These are phyloP conservation scores for Zygosaccharomyces bailii DNA, from an alignment of 805 yeast species.

Conservation along the genomic window DNA sequence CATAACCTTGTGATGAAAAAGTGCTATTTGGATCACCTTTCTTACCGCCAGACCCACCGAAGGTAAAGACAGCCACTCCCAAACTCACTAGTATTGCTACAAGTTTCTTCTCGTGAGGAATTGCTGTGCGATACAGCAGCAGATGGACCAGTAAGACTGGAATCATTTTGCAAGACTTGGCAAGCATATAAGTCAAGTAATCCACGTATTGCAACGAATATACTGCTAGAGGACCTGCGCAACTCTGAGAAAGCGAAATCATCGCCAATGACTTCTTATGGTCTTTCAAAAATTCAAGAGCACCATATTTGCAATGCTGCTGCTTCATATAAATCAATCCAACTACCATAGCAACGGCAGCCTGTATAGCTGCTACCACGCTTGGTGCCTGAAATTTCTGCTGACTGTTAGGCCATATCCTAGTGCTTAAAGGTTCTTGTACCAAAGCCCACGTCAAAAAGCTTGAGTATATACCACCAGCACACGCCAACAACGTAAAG, in stretches of 20 bases:
- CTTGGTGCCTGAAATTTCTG: conserved; percentile 70
- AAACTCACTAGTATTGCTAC: conserved; percentile 76
- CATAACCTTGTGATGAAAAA: conserved; percentile 50
- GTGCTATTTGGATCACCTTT: conserved; percentile 33
- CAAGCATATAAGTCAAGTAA: conserved; percentile 76
- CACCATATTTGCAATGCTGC: conserved; percentile 33
- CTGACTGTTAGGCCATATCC: conserved; percentile 58
- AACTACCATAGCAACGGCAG: conserved; percentile 62
- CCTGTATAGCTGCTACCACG: conserved; percentile 72
- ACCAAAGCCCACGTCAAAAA: conserved; percentile 89
- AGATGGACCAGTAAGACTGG: conserved; percentile 91
- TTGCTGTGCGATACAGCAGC: conserved; percentile 61
- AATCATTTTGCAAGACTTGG: conserved; percentile 88
- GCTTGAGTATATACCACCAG: conserved; percentile 73
- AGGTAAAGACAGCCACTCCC: conserved; percentile 80
- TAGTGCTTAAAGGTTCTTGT: conserved; percentile 82
- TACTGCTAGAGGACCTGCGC: conserved; percentile 81
- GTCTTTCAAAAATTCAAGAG: conserved; percentile 37
- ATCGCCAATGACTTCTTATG: conserved; percentile 40
- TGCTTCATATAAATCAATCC: conserved; percentile 58
- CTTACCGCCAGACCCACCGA: conserved; percentile 41
- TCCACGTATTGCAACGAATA: conserved; percentile 78
- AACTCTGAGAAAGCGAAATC: conserved; percentile 69
- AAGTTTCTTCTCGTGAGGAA: conserved; percentile 70
- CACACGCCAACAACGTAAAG: conserved; percentile 30